Percentiles rank a stretch among this genome's conserved stretches.
Evolutionary conservation across 2,329 filamentous ascomycete genomes (phyloP).

Genomic region (Didymosphaeria variabile): DNA sequence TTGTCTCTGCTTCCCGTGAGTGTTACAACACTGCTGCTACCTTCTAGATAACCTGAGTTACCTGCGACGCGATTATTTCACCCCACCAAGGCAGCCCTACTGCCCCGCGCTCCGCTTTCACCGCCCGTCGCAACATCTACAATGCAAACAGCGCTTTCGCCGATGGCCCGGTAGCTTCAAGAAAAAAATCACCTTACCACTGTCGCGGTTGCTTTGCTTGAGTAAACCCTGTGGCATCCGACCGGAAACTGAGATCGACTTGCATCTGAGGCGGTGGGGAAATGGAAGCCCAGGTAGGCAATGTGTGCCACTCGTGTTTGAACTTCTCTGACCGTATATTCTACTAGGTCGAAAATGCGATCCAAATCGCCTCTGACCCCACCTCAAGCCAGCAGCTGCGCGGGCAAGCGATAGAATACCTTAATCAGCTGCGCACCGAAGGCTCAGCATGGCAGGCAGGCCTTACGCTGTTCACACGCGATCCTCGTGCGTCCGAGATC

Average conservation of each 20-base stretch:
- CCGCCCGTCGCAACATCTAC: conserved; percentile 45
- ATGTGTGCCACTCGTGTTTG: conserved; percentile 1
- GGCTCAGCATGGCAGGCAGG: conserved; percentile 91
- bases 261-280: conserved; percentile 40
- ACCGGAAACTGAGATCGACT: conserved; percentile 22
- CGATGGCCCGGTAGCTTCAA: conserved; percentile 48
- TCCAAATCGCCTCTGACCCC: conserved; percentile 91
- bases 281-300: conserved; percentile 51
- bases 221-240: conserved; percentile 23
- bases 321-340: conserved; percentile 5
- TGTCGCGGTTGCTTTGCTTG: conserved; percentile 30
- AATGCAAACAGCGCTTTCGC: conserved; percentile 43
- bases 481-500: conserved; percentile 79
- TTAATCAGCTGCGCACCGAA: conserved; percentile 79
- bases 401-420: conserved; percentile 87
- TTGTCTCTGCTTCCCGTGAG: conserved; percentile 3
- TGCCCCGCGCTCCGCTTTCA: conserved; percentile 46
- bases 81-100: conserved; percentile 27
- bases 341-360: conserved; percentile 85
- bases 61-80: conserved; percentile 4
- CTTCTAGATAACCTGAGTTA: conserved; percentile 25
- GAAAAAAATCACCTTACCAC: conserved; percentile 24
- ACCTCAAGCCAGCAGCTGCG: conserved; percentile 73
- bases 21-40: conserved; percentile 3
- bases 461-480: conserved; percentile 82